Evolutionary conservation across 2,329 filamentous ascomycete species (phyloP).

Genomic region (Fusarium sp.): DNA sequence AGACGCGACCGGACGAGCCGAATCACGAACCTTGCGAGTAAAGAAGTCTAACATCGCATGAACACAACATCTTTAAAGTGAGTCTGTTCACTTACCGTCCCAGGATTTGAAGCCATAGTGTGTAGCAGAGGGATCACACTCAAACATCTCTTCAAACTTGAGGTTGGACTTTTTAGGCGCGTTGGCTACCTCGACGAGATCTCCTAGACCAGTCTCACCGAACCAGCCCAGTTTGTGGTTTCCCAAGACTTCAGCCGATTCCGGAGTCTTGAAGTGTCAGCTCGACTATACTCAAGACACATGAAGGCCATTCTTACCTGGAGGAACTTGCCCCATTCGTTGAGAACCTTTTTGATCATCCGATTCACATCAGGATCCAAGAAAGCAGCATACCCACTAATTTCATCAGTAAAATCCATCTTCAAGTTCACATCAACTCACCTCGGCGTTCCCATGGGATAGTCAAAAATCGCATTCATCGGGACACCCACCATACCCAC

Average conservation of each 20-base stretch:
- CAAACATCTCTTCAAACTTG: constrained; percentile 70
- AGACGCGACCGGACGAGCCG: constrained; percentile 67
- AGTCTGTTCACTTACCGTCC: constrained; percentile 60
- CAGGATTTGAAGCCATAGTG: constrained; percentile 74
- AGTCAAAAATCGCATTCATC: constrained; percentile 65
- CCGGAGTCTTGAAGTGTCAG: constrained; percentile 54
- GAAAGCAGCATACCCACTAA: constrained; percentile 63
- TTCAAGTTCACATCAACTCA: constrained; percentile 24
- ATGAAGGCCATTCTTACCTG: constrained; percentile 49
- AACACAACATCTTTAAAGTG: not conserved
- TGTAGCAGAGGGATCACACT: constrained; percentile 66
- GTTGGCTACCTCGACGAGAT: constrained; percentile 66
- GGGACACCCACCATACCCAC: constrained; percentile 67
- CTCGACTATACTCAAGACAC: not conserved
- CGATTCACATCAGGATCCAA: constrained; percentile 66
- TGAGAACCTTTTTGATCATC: constrained; percentile 65
- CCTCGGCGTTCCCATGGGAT: constrained; percentile 67
- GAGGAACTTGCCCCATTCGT: constrained; percentile 68
- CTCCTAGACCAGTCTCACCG: constrained; percentile 58
- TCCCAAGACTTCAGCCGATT: constrained; percentile 65
- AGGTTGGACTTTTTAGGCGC: constrained; percentile 54
- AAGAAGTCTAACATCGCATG: constrained; percentile 65
- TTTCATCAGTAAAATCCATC: not conserved
- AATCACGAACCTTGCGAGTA: constrained; percentile 66
- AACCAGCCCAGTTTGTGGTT: constrained; percentile 65